These are phyloP conservation scores for Elsinoe fawcettii DNA, from an alignment of 2,329 filamentous ascomycete species.

Conservation along the genomic window DNA sequence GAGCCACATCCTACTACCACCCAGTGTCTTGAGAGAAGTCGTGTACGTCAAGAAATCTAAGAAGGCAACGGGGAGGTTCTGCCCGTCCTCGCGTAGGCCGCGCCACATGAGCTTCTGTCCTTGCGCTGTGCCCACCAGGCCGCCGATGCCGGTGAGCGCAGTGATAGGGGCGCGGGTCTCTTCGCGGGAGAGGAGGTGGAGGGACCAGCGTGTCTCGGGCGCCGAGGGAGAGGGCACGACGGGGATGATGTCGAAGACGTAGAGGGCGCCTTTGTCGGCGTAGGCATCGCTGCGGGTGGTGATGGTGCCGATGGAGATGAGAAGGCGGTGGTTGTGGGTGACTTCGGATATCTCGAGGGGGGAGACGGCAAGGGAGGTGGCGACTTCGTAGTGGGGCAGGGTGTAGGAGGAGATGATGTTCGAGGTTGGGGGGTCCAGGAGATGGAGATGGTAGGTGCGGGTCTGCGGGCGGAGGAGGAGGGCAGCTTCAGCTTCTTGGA, in stretches of 20 bases:
- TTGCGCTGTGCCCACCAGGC: conserved; percentile 86
- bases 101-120: conserved; percentile 94
- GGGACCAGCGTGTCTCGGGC: conserved; percentile 74
- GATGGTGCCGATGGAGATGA: conserved; percentile 79
- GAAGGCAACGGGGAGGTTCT: conserved; percentile 86
- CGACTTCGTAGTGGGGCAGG: conserved; percentile 65
- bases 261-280: conserved; percentile 73
- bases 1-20: conserved; percentile 74
- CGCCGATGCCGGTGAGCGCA: conserved; percentile 72
- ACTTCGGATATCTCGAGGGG: conserved; percentile 85
- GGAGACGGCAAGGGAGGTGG: conserved; percentile 75
- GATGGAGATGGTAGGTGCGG: conserved; percentile 64
- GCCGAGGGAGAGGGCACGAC: conserved; percentile 83
- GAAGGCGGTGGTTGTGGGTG: conserved; percentile 74
- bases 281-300: conserved; percentile 85
- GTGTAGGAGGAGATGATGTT: conserved; percentile 67
- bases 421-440: conserved; percentile 72
- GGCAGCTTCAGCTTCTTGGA: conserved; percentile 63
- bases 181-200: conserved; percentile 82
- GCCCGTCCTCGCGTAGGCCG: conserved; percentile 90
- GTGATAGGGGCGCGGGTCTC: conserved; percentile 90
- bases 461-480: conserved; percentile 56
- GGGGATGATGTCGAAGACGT: conserved; percentile 83
- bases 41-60: conserved; percentile 97
- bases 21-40: conserved; percentile 73